phyloP scores from a whole-genome alignment of 2,329 filamentous ascomycete genomes.

The Exophiala viscosa region DNA sequence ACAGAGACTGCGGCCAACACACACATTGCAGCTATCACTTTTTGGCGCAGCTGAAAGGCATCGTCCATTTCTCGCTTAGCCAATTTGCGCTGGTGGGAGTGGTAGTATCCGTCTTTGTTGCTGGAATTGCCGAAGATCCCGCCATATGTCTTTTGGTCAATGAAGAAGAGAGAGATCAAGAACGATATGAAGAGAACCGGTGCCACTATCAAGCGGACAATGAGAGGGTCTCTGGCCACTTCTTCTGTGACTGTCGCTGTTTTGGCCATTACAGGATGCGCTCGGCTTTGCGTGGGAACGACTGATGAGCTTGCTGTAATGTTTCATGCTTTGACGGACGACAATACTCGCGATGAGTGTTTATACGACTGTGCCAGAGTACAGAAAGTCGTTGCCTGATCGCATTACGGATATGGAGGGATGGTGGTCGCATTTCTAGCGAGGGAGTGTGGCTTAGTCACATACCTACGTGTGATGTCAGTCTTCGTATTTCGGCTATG shows the following conservation, averaged over 20 bases:
- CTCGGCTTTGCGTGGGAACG: not conserved
- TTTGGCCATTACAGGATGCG: conserved; percentile 11
- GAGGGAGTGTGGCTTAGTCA: conserved; percentile 3
- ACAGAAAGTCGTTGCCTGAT: not conserved
- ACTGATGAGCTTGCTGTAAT: not conserved
- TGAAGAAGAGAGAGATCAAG: conserved; percentile 60
- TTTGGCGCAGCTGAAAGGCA: conserved; percentile 58
- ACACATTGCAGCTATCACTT: conserved; percentile 52
- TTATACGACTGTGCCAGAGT: not conserved
- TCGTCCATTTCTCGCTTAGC: conserved; percentile 61
- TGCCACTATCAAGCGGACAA: conserved; percentile 49
- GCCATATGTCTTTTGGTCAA: conserved; percentile 56
- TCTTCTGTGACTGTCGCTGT: not conserved
- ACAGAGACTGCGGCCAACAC: conserved; percentile 33
- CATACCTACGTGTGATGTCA: conserved; percentile 2
- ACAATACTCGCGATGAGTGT: not conserved
- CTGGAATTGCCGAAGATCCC: conserved; percentile 39
- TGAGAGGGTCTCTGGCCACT: conserved; percentile 17
- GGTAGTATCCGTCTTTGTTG: conserved; percentile 46
- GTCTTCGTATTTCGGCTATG: not conserved
- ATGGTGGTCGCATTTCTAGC: too few species aligned
- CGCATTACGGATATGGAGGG: too few species aligned
- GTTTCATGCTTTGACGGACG: not conserved
- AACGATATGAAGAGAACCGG: conserved; percentile 63
- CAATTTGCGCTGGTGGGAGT: conserved; percentile 58